Conservation (phyloP, 2,329 filamentous ascomycete species). For the Aspergillus pseudoglaucus region DNA sequence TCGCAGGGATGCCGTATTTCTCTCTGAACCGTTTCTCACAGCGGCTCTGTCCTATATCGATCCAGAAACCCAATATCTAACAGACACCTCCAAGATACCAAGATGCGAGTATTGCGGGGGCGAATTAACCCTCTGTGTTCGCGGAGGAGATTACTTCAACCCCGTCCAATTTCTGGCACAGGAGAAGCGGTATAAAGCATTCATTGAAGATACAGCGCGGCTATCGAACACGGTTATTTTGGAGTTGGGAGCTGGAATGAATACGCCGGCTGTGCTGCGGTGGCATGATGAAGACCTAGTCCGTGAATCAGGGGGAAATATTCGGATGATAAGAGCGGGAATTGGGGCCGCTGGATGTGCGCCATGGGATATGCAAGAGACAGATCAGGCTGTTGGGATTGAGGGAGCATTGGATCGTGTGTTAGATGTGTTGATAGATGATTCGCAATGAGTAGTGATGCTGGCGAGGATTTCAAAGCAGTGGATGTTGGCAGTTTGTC, state of each 20-base stretch:
- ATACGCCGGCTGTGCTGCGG: constrained; percentile 16
- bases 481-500: too few species aligned
- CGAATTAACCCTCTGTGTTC: constrained; percentile 14
- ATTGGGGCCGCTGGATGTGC: constrained; percentile 14
- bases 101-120: constrained; percentile 13
- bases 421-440: constrained; percentile 1
- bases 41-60: constrained; percentile 13
- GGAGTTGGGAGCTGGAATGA: constrained; percentile 17
- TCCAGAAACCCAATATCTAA: constrained; percentile 8
- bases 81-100: constrained; percentile 8
- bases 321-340: constrained; percentile 13
- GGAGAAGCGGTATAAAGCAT: constrained; percentile 8
- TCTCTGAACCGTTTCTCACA: constrained; percentile 11
- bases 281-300: constrained; percentile 18
- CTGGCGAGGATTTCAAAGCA: too few species aligned
- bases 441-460: not conserved
- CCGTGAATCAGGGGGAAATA: not conserved
- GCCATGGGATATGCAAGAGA: constrained; percentile 15
- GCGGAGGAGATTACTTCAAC: constrained; percentile 18
- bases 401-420: constrained; percentile 7
- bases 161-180: constrained; percentile 5
- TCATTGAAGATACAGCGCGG: constrained; percentile 1
- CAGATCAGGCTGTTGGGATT: constrained; percentile 10
- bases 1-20: constrained; percentile 12
- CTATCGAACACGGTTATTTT: constrained; percentile 8